Evolutionary conservation across 2,329 filamentous ascomycete species (phyloP).

Genomic region (Arthrocladium fulminans): DNA sequence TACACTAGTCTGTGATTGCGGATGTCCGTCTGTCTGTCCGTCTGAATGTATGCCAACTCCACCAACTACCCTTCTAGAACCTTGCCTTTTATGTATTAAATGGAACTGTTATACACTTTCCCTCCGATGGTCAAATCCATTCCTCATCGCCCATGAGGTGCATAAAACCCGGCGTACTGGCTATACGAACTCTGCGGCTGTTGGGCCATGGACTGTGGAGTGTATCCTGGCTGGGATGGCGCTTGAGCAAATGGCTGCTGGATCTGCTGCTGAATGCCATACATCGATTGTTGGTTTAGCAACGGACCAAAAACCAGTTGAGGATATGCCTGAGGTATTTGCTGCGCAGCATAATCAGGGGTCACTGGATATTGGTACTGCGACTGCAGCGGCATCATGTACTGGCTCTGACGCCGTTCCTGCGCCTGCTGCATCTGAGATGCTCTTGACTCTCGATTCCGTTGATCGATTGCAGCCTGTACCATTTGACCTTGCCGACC

Average conservation of each 20-base stretch:
- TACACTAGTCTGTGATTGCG: too few species aligned
- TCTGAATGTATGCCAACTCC: too few species aligned
- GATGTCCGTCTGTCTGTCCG: too few species aligned
- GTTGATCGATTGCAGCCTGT: constrained; percentile 62
- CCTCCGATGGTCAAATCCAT: background rate
- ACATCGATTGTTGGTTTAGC: too few species aligned
- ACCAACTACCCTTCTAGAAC: too few species aligned
- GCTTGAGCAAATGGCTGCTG: background rate
- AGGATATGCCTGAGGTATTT: background rate
- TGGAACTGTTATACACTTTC: background rate
- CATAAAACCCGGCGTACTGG: constrained; percentile 6
- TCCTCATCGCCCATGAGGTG: background rate
- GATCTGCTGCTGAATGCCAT: background rate
- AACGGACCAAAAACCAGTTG: too few species aligned
- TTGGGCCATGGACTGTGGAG: background rate
- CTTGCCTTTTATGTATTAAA: background rate
- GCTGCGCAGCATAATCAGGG: background rate
- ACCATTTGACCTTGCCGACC: constrained; percentile 62
- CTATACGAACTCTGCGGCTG: background rate
- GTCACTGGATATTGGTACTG: background rate
- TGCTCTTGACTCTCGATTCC: constrained; percentile 39
- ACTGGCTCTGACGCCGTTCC: constrained; percentile 5
- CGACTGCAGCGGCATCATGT: background rate
- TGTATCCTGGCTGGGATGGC: background rate
- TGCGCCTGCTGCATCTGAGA: constrained; percentile 25